Evolutionary conservation across 768 basidiomycete genomes (phyloP).

Genomic region (Serendipita sp.): DNA sequence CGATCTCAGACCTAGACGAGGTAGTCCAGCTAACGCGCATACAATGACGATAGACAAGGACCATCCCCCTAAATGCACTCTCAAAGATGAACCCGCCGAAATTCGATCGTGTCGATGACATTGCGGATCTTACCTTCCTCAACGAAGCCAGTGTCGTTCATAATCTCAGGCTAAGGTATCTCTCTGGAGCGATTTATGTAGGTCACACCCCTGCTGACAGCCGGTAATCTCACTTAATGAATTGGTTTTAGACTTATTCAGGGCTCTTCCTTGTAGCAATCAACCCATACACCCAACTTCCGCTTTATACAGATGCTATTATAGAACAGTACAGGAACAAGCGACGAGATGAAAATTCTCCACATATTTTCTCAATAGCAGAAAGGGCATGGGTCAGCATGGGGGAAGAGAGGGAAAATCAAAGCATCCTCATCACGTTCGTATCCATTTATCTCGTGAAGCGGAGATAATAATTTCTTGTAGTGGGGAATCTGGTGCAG

Average conservation of each 20-base stretch:
- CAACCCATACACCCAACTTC: constrained; percentile 87
- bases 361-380: constrained; percentile 87
- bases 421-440: constrained; percentile 95
- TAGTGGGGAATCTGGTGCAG: constrained; percentile 96
- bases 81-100: constrained; percentile 98
- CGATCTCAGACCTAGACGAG: not conserved
- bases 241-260: constrained; percentile 57
- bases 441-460: constrained; percentile 19
- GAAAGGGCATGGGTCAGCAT: constrained; percentile 98
- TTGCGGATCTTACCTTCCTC: constrained; percentile 91
- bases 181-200: constrained; percentile 83
- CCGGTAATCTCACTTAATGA: not conserved
- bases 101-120: constrained; percentile 94
- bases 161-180: constrained; percentile 82
- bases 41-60: constrained; percentile 31
- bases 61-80: constrained; percentile 59
- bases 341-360: constrained; percentile 75
- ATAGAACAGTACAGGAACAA: constrained; percentile 81
- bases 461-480: not conserved
- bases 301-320: constrained; percentile 78
- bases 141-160: constrained; percentile 99
- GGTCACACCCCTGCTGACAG: constrained; percentile 19
- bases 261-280: constrained; percentile 96
- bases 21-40: constrained; percentile 18
- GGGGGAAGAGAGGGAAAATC: constrained; percentile 92